Evolutionary conservation across 2,329 filamentous ascomycete genomes (phyloP), one percentile per base, ranked within the genome.

Genomic region (Fusarium protoensiforme): DNA sequence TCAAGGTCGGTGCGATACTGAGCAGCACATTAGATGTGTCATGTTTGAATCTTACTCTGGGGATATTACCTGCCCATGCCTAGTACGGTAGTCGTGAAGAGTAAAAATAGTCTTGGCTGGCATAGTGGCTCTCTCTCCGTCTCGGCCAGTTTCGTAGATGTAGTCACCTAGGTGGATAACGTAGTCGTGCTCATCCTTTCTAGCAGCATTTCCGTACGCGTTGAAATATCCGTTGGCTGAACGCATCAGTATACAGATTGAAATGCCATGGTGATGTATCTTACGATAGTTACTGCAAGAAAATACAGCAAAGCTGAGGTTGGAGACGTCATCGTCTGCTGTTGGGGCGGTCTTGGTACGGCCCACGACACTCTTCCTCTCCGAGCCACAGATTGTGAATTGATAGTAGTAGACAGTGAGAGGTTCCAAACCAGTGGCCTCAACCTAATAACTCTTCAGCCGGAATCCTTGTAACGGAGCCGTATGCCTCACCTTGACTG

Each of bases 371-470:
- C 90, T 92, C 53, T 83, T 88, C 60, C 88, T 89, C 64, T 89
- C 83, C 0, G 91, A 92, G 61, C 85, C 83, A 77, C 92, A 94
- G 33, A 94, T 86, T 24, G 84, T 89, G 82, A 94, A 94, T 75
- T 92, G 92, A 75, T 93, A 93, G 75, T 78, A 92, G 80, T 94
- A 93, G 3, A 84, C 86, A 0, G 91, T 93, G 76, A 90, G 92
- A 0, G 92, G 86, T 60, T 88, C 82, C 43, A 94, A 79, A 16
- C 87, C 87, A 57, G 82, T 86, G 1, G 92, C 92, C 80, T 94
- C 92, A 16, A 93, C 88, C 86, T 91, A 61, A 16, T 1, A 9
- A 7, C 13, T 24, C 14, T 65, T 4, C 64, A 41, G 20, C 7
- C 3, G 24, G 22, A 3, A 16, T 8, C 10, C 2, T 3, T 7